These are phyloP conservation scores for Nemania sp. DNA, from an alignment of 2,329 filamentous ascomycete genomes.

Conservation along the genomic window DNA sequence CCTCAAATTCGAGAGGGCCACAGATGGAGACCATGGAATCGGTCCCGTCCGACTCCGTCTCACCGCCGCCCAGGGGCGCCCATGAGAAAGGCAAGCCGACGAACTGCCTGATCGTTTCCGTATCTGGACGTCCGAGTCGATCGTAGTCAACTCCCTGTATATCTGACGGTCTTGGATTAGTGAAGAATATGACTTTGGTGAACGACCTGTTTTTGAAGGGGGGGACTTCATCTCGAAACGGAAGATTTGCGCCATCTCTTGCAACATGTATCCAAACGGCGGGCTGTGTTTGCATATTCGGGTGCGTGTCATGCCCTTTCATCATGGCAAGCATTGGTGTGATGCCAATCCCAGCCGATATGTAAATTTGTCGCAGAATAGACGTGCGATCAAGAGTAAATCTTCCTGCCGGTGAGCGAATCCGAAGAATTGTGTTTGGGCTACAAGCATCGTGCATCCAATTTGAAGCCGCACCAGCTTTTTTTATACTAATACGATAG, in stretches of 20 bases:
- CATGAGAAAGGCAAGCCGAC: slow-evolving; percentile 24
- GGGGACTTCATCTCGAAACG: slow-evolving; percentile 22
- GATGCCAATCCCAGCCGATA: slow-evolving; percentile 34
- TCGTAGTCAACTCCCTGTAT: slow-evolving; percentile 23
- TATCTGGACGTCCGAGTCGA: slow-evolving; percentile 25
- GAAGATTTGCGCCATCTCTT: slow-evolving; percentile 16
- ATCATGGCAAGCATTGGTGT: slow-evolving; percentile 35
- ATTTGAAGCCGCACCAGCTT: slow-evolving; percentile 16
- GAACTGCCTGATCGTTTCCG: slow-evolving; percentile 15
- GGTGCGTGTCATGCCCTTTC: slow-evolving; percentile 30
- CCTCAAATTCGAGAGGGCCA: slow-evolving; percentile 28
- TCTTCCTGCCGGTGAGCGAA: slow-evolving; percentile 30
- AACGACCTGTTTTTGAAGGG: slow-evolving; percentile 16
- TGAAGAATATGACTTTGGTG: slow-evolving; percentile 29
- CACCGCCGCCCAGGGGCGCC: slow-evolving; percentile 23
- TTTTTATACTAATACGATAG: slow-evolving; percentile 33
- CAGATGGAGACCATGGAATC: slow-evolving; percentile 28
- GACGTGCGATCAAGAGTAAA: slow-evolving; percentile 30
- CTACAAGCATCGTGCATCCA: slow-evolving; percentile 33
- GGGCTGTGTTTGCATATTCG: slow-evolving; percentile 19
- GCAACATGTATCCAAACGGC: slow-evolving; percentile 32
- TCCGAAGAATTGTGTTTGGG: slow-evolving; percentile 19
- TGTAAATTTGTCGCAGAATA: slow-evolving; percentile 27
- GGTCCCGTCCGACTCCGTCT: slow-evolving; percentile 21
- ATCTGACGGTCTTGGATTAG: slow-evolving; percentile 19